Percentiles rank a stretch among this genome's conserved stretches.
Evolutionary conservation across 2,329 filamentous ascomycete species (phyloP).

Genomic region (Diplodia corticola): DNA sequence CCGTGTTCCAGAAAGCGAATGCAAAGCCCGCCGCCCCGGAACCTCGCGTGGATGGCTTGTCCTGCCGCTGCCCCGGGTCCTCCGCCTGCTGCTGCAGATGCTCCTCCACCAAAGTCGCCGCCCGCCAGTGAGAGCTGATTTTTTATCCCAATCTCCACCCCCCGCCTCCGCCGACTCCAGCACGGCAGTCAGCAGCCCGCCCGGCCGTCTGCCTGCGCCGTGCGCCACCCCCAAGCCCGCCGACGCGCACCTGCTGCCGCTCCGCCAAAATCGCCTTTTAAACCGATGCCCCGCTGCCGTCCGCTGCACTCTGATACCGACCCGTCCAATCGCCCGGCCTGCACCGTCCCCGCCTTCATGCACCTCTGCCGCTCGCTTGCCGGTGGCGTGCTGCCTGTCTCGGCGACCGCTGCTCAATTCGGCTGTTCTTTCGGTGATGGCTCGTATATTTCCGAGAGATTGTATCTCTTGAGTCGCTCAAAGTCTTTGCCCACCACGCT

Average conservation of each 20-base stretch:
- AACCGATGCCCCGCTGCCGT: slow-evolving; percentile 3
- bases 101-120: neutral
- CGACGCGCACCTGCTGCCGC: neutral
- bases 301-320: slow-evolving; percentile 6
- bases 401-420: slow-evolving; percentile 23
- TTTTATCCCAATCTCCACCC: slow-evolving; percentile 14
- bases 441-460: slow-evolving; percentile 71
- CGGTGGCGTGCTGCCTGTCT: neutral
- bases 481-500: slow-evolving; percentile 76
- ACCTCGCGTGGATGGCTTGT: slow-evolving; percentile 13
- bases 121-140: neutral
- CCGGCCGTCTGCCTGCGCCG: slow-evolving; percentile 2
- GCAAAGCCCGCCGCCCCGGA: slow-evolving; percentile 9
- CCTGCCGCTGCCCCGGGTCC: slow-evolving; percentile 5
- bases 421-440: slow-evolving; percentile 42
- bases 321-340: neutral
- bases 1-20: slow-evolving; percentile 24
- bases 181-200: neutral
- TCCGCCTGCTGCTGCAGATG: neutral
- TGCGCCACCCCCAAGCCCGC: neutral
- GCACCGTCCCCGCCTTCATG: neutral
- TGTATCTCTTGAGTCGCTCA: slow-evolving; percentile 73
- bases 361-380: neutral
- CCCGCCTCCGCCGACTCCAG: slow-evolving; percentile 1
- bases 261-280: neutral